Conservation (phyloP, 169 alveolate genomes). For the Plasmodium gaboni region DNA sequence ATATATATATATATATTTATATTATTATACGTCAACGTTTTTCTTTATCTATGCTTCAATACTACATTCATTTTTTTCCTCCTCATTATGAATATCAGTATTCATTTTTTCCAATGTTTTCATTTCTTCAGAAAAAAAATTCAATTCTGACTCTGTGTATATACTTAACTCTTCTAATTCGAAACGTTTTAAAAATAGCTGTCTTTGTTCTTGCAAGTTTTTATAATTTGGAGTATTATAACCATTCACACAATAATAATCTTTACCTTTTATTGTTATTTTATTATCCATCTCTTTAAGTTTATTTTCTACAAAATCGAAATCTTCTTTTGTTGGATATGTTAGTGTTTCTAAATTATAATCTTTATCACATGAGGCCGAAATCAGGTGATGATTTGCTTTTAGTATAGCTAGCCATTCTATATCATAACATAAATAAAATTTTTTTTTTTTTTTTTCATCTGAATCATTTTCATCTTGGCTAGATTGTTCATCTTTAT, state of each 20-base stretch:
- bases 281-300: constrained; percentile 20
- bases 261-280: constrained; percentile 29
- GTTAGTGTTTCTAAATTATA: constrained; percentile 50
- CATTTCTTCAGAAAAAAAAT: constrained; percentile 48
- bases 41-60: too few relatives aligned
- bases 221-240: constrained; percentile 53
- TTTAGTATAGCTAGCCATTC: constrained; percentile 72
- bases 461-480: not conserved
- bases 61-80: not conserved
- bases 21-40: too few relatives aligned
- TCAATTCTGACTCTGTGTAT: constrained; percentile 20
- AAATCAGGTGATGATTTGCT: constrained; percentile 48
- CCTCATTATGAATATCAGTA: not conserved
- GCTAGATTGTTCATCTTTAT: not conserved
- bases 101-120: constrained; percentile 2
- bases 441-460: constrained; percentile 12
- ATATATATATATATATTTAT: too few relatives aligned
- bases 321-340: constrained; percentile 58
- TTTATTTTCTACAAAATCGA: constrained; percentile 24
- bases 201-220: constrained; percentile 41
- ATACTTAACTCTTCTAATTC: constrained; percentile 55
- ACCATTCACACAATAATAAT: constrained; percentile 44
- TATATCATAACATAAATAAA: constrained; percentile 38
- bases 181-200: constrained; percentile 26
- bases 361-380: constrained; percentile 25